Conservation (phyloP, 208 protist genomes). For the Plasmodiophora brassicae region DNA sequence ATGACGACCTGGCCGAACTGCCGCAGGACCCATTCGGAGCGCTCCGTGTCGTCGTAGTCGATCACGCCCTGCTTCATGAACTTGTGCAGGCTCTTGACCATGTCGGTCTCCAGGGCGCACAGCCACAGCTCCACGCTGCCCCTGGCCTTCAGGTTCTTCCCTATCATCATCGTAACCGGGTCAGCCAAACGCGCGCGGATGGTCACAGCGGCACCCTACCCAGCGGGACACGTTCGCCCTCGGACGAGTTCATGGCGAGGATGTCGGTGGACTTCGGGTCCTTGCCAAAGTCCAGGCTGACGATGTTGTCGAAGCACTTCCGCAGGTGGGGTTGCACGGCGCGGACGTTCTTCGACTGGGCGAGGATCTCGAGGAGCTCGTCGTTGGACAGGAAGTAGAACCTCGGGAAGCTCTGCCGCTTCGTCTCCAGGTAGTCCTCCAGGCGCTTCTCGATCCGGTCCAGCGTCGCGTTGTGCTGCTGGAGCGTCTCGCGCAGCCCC, state of each 20-base stretch:
- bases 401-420: slow-evolving; percentile 69
- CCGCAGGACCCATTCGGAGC: slow-evolving; percentile 77
- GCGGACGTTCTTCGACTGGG: slow-evolving; percentile 88
- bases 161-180: slow-evolving; percentile 38
- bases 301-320: slow-evolving; percentile 92
- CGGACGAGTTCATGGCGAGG: slow-evolving; percentile 56
- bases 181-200: neutral
- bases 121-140: slow-evolving; percentile 90
- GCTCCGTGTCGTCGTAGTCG: slow-evolving; percentile 58
- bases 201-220: neutral
- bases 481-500: slow-evolving; percentile 44
- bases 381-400: slow-evolving; percentile 85
- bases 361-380: slow-evolving; percentile 81
- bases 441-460: slow-evolving; percentile 75
- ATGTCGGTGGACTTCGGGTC: slow-evolving; percentile 53
- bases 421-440: slow-evolving; percentile 68
- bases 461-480: slow-evolving; percentile 70
- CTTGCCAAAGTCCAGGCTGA: slow-evolving; percentile 57
- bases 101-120: slow-evolving; percentile 81
- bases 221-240: slow-evolving; percentile 61
- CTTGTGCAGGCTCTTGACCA: slow-evolving; percentile 78
- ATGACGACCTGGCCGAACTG: slow-evolving; percentile 82
- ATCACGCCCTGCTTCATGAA: slow-evolving; percentile 74
- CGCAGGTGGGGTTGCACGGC: slow-evolving; percentile 91
- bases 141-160: slow-evolving; percentile 84